These are phyloP conservation scores for Aspergillus nidulans DNA, from an alignment of 495 filamentous ascomycete genomes.

Conservation along the genomic window DNA sequence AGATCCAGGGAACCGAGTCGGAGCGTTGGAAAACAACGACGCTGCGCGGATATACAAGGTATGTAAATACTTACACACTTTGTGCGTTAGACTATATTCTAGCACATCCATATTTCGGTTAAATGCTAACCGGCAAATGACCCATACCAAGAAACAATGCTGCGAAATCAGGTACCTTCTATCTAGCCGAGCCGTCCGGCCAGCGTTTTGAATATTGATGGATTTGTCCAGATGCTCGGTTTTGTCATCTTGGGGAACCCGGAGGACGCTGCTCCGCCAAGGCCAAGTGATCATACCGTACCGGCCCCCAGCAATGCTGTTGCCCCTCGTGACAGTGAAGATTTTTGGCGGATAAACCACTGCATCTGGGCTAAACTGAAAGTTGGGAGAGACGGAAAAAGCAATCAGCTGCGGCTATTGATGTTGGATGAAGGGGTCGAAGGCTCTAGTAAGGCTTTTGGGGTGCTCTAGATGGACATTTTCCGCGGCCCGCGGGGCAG, in stretches of 20 bases:
- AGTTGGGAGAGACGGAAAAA: not conserved
- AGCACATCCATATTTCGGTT: too few relatives aligned
- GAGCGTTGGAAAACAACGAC: too few relatives aligned
- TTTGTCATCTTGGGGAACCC: not conserved
- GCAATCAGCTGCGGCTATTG: not conserved
- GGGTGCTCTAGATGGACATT: not conserved
- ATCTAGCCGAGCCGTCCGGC: not conserved
- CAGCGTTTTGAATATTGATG: not conserved
- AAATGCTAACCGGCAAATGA: not conserved
- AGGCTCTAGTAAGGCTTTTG: not conserved
- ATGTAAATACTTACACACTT: too few relatives aligned
- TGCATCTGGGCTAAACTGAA: not conserved
- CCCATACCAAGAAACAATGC: not conserved
- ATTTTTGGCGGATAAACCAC: not conserved
- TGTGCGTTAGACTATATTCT: too few relatives aligned
- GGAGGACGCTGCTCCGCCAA: constrained; percentile 3
- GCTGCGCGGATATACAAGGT: too few relatives aligned
- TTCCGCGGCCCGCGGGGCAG: not conserved
- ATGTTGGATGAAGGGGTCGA: not conserved
- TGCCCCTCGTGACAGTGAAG: constrained; percentile 8
- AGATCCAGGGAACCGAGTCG: too few relatives aligned
- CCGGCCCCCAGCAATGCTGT: not conserved
- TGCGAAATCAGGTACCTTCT: not conserved
- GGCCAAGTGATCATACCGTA: too few relatives aligned
- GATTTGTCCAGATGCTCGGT: not conserved